Evolutionary conservation across 108 stramenopile species (phyloP).

Genomic region (Conticribra guillardii): DNA sequence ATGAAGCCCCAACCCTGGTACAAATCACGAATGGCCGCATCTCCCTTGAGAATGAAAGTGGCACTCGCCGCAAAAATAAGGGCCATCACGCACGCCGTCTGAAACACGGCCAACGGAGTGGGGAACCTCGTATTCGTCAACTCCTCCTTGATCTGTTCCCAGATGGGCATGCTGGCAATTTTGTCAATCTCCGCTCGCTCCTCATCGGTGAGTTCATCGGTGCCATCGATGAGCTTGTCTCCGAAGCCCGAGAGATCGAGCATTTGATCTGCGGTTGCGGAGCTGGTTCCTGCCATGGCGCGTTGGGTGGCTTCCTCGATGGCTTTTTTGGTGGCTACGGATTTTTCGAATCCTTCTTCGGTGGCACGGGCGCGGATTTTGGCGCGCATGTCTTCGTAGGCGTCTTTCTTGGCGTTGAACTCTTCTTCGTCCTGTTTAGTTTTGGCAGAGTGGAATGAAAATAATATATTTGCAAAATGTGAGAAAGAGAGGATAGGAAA

Average conservation of each 20-base stretch:
- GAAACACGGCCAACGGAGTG: conserved; percentile 48
- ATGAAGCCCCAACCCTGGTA: conserved; percentile 66
- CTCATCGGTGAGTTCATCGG: conserved; percentile 78
- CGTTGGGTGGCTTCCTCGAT: conserved; percentile 62
- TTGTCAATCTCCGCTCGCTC: conserved; percentile 79
- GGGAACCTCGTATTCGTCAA: conserved; percentile 63
- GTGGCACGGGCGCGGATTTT: conserved; percentile 70
- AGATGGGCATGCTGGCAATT: conserved; percentile 54
- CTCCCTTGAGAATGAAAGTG: conserved; percentile 63
- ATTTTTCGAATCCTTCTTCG: conserved; percentile 70
- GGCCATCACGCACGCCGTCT: conserved; percentile 63
- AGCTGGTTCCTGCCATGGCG: conserved; percentile 49
- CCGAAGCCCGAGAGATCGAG: conserved; percentile 74
- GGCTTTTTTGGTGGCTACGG: conserved; percentile 60
- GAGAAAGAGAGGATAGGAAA: too few species aligned
- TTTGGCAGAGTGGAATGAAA: too few species aligned
- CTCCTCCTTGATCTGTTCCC: conserved; percentile 64
- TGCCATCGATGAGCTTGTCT: conserved; percentile 63
- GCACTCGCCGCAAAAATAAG: conserved; percentile 62
- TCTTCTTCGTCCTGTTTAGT: conserved; percentile 56
- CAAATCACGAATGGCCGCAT: conserved; percentile 56
- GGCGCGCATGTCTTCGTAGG: conserved; percentile 63
- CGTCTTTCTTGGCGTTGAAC: conserved; percentile 49
- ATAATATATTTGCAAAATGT: too few species aligned
- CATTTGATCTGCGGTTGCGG: conserved; percentile 43